Base-by-base conservation (phyloP, 2,329 filamentous ascomycete genomes). In the Fusarium pininemorale region DNA sequence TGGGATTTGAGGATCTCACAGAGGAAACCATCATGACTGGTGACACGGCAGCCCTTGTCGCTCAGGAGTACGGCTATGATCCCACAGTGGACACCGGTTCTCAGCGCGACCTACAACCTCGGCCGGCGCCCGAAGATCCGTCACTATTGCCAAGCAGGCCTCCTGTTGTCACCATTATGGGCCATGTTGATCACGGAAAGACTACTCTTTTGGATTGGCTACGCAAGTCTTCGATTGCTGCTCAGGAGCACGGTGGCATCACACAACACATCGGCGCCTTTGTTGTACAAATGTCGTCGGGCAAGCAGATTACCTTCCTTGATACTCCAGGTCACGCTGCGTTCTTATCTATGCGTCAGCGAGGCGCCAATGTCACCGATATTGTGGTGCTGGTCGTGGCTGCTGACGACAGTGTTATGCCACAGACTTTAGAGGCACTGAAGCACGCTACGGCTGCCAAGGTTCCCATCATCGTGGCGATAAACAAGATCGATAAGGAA, bases 261-360 rank as follows among this genome's bases (percentile, higher is more conserved):
- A 99, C 96, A 0, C 96, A 99, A 82, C 96, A 99, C 80, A 99
- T 99, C 75, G 97, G 96, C 82, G 96, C 96, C 22, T 99, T 99
- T 84, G 95, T 95, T 12, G 96, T 99, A 4, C 90, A 90, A 24
- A 91, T 99, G 87, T 92, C 94, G 9, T 91, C 91, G 10, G 95
- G 95, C 48, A 97, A 96, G 82, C 90, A 91, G 42, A 98, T 99
- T 75, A 99, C 97, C 0, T 99, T 99, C 85, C 87, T 99, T 35
- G 96, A 99, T 80, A 99, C 96, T 0, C 96, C 96, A 3, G 96
- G 96, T 3, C 96, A 99, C 84, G 94, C 96, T 35, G 97, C 96
- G 1, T 99, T 99, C 83, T 85, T 98, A 75, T 93, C 92, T 44
- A 99, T 99, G 96, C 92, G 96, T 38, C 94, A 98, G 81, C 92